These are phyloP conservation scores for Staphylotrichum longicolle DNA, from an alignment of 495 filamentous ascomycete genomes.

Conservation along the genomic window DNA sequence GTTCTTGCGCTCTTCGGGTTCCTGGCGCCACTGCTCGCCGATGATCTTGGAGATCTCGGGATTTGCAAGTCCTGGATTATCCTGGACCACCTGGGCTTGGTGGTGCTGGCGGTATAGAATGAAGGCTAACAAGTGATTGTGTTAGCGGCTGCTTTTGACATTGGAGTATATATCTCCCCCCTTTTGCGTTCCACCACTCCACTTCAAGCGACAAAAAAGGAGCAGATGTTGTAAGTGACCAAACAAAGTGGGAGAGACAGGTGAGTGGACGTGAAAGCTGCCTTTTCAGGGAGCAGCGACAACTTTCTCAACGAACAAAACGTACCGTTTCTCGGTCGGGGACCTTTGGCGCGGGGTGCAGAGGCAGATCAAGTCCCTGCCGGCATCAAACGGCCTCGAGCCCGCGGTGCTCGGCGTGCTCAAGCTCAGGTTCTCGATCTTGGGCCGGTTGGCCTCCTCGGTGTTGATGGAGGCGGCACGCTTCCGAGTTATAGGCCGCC, in stretches of 20 bases:
- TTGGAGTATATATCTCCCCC: too few species aligned
- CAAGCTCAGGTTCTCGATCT: constrained; percentile 42
- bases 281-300: too few species aligned
- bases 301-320: background rate
- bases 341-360: constrained; percentile 91
- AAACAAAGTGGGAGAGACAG: constrained; percentile 19
- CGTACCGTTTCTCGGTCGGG: constrained; percentile 92
- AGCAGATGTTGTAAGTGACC: background rate
- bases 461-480: constrained; percentile 50
- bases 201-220: background rate
- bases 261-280: constrained; percentile 22
- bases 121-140: constrained; percentile 64
- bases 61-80: constrained; percentile 87
- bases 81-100: constrained; percentile 74
- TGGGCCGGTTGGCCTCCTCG: constrained; percentile 44
- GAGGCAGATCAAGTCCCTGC: constrained; percentile 66
- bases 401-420: constrained; percentile 37
- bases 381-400: constrained; percentile 30
- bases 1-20: constrained; percentile 70
- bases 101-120: constrained; percentile 96
- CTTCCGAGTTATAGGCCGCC: constrained; percentile 40
- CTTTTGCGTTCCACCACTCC: background rate
- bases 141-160: constrained; percentile 9
- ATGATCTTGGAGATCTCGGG: constrained; percentile 98
- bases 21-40: constrained; percentile 83